Evolutionary conservation across 2,329 filamentous ascomycete species (phyloP), one percentile per base, ranked within the genome.

Genomic region (Intubia oerlemansii): DNA sequence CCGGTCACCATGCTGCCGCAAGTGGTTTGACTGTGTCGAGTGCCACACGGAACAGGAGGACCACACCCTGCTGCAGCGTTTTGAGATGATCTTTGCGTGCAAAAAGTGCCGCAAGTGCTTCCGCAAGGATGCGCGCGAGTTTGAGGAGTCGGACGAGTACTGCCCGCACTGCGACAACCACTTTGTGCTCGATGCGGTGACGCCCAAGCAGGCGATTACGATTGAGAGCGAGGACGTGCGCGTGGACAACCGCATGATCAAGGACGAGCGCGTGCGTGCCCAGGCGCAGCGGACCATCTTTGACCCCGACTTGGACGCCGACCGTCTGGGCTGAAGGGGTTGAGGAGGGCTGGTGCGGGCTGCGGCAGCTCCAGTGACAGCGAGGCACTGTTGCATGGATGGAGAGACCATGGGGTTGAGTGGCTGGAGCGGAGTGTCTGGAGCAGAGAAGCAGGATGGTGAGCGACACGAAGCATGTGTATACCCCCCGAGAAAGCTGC

Each of bases 91-190:
- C 21, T 95, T 98, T 45, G 81, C 80, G 29, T 98, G 88, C 66
- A 98, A 98, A 45, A 98, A 98, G 58, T 98, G 88, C 70, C 84
- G 77, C 42, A 98, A 98, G 55, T 84, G 75, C 52, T 98, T 98
- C 60, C 76, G 88, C 41, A 98, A 95, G 49, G 80, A 98, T 44
- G 76, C 76, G 25, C 57, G 68, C 38, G 79, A 92, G 49, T 93
- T 92, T 43, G 88, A 98, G 41, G 88, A 98, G 42, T 75, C 79
- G 48, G 88, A 98, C 56, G 90, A 98, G 51, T 98, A 91, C 62
- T 98, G 88, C 59, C 90, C 88, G 14, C 80, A 93, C 56, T 98
- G 88, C 59, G 88, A 98, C 49, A 98, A 98, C 56, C 90, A 98
- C 53, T 98, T 84, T 46, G 77, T 98, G 22, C 61, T 98, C 38